Percentiles rank a stretch among this genome's conserved stretches.
phyloP scores from a whole-genome alignment of 495 filamentous ascomycete species.

The Massariosphaeria phaeospora region DNA sequence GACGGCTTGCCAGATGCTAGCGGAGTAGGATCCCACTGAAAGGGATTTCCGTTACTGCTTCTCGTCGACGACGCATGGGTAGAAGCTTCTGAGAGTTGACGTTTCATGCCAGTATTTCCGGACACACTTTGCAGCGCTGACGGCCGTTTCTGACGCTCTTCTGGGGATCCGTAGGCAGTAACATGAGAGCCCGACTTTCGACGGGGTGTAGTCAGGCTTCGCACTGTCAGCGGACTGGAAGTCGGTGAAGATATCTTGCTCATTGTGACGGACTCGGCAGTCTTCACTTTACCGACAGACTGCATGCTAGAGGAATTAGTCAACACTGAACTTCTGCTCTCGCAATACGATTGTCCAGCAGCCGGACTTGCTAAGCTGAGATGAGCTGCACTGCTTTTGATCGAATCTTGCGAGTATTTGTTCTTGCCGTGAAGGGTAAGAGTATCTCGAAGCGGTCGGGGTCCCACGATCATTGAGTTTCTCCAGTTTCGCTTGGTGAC shows the following conservation, averaged over 20 bases:
- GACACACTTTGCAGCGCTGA: constrained; percentile 4
- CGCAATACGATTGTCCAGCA: neutral
- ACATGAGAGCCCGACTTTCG: constrained; percentile 17
- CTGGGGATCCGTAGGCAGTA: constrained; percentile 26
- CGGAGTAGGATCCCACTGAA: constrained; percentile 30
- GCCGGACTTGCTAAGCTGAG: constrained; percentile 6
- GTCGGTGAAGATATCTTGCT: constrained; percentile 18
- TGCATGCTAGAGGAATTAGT: constrained; percentile 6
- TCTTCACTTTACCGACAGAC: constrained; percentile 13
- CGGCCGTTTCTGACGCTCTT: constrained; percentile 19
- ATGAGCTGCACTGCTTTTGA: constrained; percentile 19
- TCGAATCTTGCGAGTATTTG: constrained; percentile 10
- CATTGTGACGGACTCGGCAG: constrained; percentile 3
- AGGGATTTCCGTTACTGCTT: constrained; percentile 32
- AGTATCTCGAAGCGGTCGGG: constrained; percentile 17
- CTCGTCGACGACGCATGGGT: constrained; percentile 29
- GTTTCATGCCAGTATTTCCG: constrained; percentile 8
- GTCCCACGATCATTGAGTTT: constrained; percentile 13
- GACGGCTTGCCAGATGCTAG: constrained; percentile 26
- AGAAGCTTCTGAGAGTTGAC: constrained; percentile 27
- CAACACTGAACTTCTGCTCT: constrained; percentile 13
- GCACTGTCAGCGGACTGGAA: constrained; percentile 8
- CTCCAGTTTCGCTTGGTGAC: constrained; percentile 14
- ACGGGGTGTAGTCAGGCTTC: constrained; percentile 16
- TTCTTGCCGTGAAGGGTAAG: constrained; percentile 14